Conservation (phyloP, 2,329 filamentous ascomycete genomes). For the Helicocarpus griseus region DNA sequence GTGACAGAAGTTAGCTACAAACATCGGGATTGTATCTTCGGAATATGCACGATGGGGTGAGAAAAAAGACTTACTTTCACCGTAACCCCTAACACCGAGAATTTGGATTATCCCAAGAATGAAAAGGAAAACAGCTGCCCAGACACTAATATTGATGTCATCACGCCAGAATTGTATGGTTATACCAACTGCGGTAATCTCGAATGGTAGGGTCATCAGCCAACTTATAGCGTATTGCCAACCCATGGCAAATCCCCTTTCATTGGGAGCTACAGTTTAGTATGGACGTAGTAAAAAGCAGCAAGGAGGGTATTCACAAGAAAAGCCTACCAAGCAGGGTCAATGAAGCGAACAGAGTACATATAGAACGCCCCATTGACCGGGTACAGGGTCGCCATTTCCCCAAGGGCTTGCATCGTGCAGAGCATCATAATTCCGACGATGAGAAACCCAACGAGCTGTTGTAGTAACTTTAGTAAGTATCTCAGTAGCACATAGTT, state of each 20-base stretch:
- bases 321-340: slow-evolving; percentile 40
- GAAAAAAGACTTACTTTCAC: slow-evolving; percentile 35
- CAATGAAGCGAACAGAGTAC: slow-evolving; percentile 51
- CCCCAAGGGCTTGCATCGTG: slow-evolving; percentile 50
- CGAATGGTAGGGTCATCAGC: slow-evolving; percentile 64
- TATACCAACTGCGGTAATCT: slow-evolving; percentile 54
- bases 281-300: too few species aligned
- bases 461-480: slow-evolving; percentile 53
- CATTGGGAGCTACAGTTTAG: too few species aligned
- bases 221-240: slow-evolving; percentile 67
- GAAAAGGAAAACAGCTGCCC: slow-evolving; percentile 44
- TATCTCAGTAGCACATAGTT: too few species aligned
- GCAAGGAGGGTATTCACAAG: too few species aligned
- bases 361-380: slow-evolving; percentile 53
- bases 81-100: slow-evolving; percentile 42
- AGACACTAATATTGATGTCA: slow-evolving; percentile 25
- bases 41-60: background rate
- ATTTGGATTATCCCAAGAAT: slow-evolving; percentile 53
- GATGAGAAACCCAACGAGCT: slow-evolving; percentile 37
- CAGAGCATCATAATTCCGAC: slow-evolving; percentile 49
- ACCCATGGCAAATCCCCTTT: slow-evolving; percentile 41
- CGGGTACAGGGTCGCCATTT: slow-evolving; percentile 52
- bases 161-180: slow-evolving; percentile 51
- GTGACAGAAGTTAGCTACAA: too few species aligned
- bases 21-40: too few species aligned